These are phyloP conservation scores for Megacollybia marginata DNA, from an alignment of 768 basidiomycete genomes.

Conservation along the genomic window DNA sequence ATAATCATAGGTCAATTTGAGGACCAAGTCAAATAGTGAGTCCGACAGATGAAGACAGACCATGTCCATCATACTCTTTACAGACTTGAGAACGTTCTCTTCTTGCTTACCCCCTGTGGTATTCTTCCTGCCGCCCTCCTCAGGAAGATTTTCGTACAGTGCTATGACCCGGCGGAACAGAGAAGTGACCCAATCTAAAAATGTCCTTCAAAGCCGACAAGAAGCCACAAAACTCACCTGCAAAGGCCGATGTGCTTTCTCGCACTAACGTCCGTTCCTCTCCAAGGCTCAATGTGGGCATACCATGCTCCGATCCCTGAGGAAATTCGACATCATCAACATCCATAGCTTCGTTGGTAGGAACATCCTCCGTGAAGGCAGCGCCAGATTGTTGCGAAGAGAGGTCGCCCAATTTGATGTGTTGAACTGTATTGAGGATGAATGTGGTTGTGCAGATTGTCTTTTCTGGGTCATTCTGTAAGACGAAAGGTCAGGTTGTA, in stretches of 20 bases:
- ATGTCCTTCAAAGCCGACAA: not conserved
- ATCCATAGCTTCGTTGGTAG: constrained; percentile 50
- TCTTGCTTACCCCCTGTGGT: constrained; percentile 82
- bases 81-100: constrained; percentile 68
- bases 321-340: constrained; percentile 39
- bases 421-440: constrained; percentile 64
- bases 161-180: constrained; percentile 74
- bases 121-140: constrained; percentile 86
- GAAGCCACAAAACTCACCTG: constrained; percentile 39
- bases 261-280: constrained; percentile 70
- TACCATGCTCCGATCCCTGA: constrained; percentile 38
- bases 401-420: constrained; percentile 72
- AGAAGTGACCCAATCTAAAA: constrained; percentile 70
- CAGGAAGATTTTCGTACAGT: constrained; percentile 88
- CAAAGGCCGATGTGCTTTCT: constrained; percentile 74
- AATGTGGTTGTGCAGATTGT: constrained; percentile 77
- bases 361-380: constrained; percentile 44
- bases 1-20: constrained; percentile 82
- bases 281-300: constrained; percentile 40
- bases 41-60: constrained; percentile 78
- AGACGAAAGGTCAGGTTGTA: constrained; percentile 1
- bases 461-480: constrained; percentile 73
- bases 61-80: constrained; percentile 75
- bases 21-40: constrained; percentile 72
- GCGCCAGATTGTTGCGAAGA: constrained; percentile 54